phyloP scores from a whole-genome alignment of 2,329 filamentous ascomycete genomes.

The Aureobasidium sp. region DNA sequence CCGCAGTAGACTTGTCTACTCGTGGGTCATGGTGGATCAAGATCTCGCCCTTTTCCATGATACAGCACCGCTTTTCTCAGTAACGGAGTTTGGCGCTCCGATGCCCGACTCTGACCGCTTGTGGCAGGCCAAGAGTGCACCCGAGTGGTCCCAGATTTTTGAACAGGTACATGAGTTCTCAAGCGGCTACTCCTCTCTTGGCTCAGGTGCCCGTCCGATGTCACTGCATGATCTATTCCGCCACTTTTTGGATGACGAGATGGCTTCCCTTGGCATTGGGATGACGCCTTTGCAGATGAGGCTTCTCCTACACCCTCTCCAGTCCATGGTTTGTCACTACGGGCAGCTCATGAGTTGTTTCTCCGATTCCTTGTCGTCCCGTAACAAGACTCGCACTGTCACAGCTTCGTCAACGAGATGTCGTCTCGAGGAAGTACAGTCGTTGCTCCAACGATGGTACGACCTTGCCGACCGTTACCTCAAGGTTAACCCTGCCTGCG shows the following conservation, averaged over 20 bases:
- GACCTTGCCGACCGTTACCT: constrained; percentile 52
- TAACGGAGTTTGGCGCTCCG: constrained; percentile 58
- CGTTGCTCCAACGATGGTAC: constrained; percentile 60
- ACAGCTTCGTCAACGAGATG: constrained; percentile 55
- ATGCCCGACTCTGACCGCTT: constrained; percentile 57
- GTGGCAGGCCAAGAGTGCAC: constrained; percentile 54
- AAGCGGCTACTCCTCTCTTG: constrained; percentile 48
- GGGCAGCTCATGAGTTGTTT: constrained; percentile 60
- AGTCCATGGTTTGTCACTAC: constrained; percentile 58
- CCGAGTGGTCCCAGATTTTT: constrained; percentile 54
- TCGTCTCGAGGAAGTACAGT: constrained; percentile 58
- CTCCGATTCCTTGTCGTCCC: constrained; percentile 46
- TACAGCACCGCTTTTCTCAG: constrained; percentile 54
- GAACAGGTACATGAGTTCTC: constrained; percentile 53
- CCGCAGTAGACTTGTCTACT: constrained; percentile 63
- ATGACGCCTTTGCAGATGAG: constrained; percentile 54
- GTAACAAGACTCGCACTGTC: constrained; percentile 43
- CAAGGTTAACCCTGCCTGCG: constrained; percentile 51
- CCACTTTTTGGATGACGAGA: constrained; percentile 59
- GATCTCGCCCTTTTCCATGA: constrained; percentile 63
- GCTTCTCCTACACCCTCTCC: constrained; percentile 62
- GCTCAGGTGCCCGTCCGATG: constrained; percentile 46
- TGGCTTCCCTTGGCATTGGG: constrained; percentile 45
- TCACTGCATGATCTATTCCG: constrained; percentile 61
- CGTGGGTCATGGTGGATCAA: constrained; percentile 68